Percentiles rank a stretch among this genome's conserved stretches.
Evolutionary conservation across 306 rosid genomes (phyloP).

Genomic region (Hippophae rhamnoides): DNA sequence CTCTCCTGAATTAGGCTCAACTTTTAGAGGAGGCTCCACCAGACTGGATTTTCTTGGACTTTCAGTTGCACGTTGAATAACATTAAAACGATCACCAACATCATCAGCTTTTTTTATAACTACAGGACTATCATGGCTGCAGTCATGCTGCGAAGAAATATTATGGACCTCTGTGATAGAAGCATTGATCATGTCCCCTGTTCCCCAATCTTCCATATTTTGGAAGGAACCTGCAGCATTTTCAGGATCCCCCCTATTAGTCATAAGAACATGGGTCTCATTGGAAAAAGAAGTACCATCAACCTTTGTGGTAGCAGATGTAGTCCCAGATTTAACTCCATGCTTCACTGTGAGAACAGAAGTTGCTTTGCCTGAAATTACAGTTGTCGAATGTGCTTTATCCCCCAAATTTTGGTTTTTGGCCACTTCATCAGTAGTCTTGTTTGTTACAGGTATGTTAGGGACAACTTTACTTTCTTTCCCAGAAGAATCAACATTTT

Average conservation of each 20-base stretch:
- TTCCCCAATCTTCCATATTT: conserved; percentile 25
- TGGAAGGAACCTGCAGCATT: conserved; percentile 17
- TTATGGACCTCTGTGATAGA: conserved; percentile 6
- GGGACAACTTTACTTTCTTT: conserved; percentile 42
- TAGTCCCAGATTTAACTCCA: conserved; percentile 22
- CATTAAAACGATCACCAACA: conserved; percentile 2
- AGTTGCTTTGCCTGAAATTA: conserved; percentile 16
- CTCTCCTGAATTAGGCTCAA: conserved; percentile 5
- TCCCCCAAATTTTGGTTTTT: conserved; percentile 27
- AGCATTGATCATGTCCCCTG: conserved; percentile 7
- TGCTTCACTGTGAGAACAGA: conserved; percentile 16
- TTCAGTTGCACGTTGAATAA: not conserved
- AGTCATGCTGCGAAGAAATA: conserved; percentile 2
- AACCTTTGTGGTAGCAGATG: conserved; percentile 16
- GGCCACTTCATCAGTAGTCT: conserved; percentile 28
- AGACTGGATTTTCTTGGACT: conserved; percentile 6
- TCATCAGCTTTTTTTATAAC: conserved; percentile 5
- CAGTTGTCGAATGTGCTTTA: conserved; percentile 18
- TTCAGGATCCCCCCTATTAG: conserved; percentile 22
- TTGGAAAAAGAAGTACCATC: conserved; percentile 18
- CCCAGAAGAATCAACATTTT: conserved; percentile 39
- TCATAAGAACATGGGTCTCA: conserved; percentile 12
- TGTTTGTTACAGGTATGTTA: conserved; percentile 22
- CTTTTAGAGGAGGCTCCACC: not conserved
- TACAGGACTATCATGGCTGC: conserved; percentile 5